Evolutionary conservation across 106 monocot species (phyloP).

Genomic region (Dioscorea dumetorum): DNA sequence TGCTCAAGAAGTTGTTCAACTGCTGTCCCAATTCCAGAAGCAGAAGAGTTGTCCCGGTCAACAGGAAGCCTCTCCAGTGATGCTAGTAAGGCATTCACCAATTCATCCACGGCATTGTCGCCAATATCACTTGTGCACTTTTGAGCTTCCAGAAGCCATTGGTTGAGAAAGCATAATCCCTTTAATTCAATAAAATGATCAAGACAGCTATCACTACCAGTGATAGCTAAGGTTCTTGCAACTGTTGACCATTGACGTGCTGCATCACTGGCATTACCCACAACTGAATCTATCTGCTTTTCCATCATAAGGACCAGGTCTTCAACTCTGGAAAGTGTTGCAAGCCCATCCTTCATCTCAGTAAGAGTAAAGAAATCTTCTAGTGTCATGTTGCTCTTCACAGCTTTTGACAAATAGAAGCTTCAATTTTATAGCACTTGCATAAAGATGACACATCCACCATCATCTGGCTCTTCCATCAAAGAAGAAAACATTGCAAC

Average conservation of each 20-base stretch:
- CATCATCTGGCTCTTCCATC: too few species aligned
- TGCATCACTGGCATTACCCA: constrained; percentile 37
- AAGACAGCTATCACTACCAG: constrained; percentile 52
- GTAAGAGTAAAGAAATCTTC: constrained; percentile 77
- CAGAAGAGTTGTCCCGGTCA: constrained; percentile 17
- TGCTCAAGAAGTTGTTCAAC: constrained; percentile 33
- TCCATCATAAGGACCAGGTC: constrained; percentile 57
- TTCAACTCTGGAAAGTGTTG: constrained; percentile 51
- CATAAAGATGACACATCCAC: neutral
- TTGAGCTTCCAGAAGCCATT: constrained; percentile 54
- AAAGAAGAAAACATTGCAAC: neutral
- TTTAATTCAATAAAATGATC: constrained; percentile 59
- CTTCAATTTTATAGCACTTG: neutral
- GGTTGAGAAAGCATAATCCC: constrained; percentile 54
- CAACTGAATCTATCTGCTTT: constrained; percentile 32
- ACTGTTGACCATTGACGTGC: constrained; percentile 64
- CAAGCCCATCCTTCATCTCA: constrained; percentile 89
- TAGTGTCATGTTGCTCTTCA: constrained; percentile 40
- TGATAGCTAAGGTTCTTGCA: constrained; percentile 44
- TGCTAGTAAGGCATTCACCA: constrained; percentile 32
- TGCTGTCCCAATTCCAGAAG: constrained; percentile 36
- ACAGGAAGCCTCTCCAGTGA: constrained; percentile 56
- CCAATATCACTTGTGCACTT: constrained; percentile 23
- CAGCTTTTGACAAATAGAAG: neutral
- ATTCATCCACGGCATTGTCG: constrained; percentile 31